Percentiles rank a stretch among this genome's conserved stretches.
These are phyloP conservation scores for Ophiostoma sp. DNA, from an alignment of 2,329 filamentous ascomycete species.

Conservation along the genomic window DNA sequence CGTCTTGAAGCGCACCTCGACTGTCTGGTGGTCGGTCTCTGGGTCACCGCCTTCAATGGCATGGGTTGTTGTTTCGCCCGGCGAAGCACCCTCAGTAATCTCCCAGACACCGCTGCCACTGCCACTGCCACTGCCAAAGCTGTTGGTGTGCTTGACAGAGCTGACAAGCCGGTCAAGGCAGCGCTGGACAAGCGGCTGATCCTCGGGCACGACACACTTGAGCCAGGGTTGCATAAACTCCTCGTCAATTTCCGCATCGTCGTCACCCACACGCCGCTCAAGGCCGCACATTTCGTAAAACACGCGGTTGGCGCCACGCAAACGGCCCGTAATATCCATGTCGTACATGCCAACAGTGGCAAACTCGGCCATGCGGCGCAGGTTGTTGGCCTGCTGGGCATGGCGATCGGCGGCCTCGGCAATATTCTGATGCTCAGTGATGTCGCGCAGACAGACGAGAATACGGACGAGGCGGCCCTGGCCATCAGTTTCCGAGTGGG, in stretches of 20 bases:
- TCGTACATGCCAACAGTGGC: conserved; percentile 58
- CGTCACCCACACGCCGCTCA: conserved; percentile 44
- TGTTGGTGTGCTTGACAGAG: not conserved
- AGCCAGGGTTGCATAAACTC: conserved; percentile 47
- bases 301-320: conserved; percentile 54
- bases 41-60: not conserved
- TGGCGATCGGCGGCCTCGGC: conserved; percentile 51
- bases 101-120: conserved; percentile 15
- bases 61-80: not conserved
- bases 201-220: conserved; percentile 47
- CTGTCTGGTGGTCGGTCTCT: conserved; percentile 34
- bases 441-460: conserved; percentile 53
- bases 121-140: not conserved
- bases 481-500: conserved; percentile 47
- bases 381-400: conserved; percentile 53
- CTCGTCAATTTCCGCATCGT: conserved; percentile 36
- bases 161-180: conserved; percentile 43
- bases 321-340: conserved; percentile 51
- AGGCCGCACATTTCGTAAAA: conserved; percentile 56
- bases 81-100: not conserved
- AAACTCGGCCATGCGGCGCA: conserved; percentile 56
- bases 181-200: conserved; percentile 43
- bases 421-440: conserved; percentile 51
- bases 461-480: conserved; percentile 48
- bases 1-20: conserved; percentile 51